Percentiles rank a stretch among this genome's conserved stretches.
These are phyloP conservation scores for Starmerella tilneyi DNA, from an alignment of 805 yeast species.

Conservation along the genomic window DNA sequence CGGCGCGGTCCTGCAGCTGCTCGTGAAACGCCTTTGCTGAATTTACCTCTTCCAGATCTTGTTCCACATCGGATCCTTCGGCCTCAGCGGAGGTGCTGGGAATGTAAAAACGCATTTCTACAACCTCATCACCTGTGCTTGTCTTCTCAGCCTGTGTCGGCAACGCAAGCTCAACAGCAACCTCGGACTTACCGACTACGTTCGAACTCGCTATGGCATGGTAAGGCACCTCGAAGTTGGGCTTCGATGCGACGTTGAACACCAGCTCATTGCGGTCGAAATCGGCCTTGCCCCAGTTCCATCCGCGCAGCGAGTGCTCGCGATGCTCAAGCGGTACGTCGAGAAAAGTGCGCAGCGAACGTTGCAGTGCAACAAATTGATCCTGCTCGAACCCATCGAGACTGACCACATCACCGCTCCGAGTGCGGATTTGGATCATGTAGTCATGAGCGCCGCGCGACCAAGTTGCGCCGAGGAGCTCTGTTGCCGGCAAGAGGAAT, in stretches of 20 bases:
- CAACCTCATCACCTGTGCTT: constrained; percentile 87
- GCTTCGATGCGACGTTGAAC: constrained; percentile 76
- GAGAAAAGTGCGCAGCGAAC: constrained; percentile 71
- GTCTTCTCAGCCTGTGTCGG: constrained; percentile 39
- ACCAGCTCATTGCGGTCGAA: constrained; percentile 85
- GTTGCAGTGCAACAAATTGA: constrained; percentile 71
- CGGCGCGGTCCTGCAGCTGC: constrained; percentile 82
- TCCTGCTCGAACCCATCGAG: constrained; percentile 84
- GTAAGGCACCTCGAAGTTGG: constrained; percentile 86
- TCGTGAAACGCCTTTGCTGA: constrained; percentile 85
- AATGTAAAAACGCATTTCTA: constrained; percentile 83
- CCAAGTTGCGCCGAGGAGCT: constrained; percentile 74
- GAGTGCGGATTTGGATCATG: constrained; percentile 81
- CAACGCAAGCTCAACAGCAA: constrained; percentile 72
- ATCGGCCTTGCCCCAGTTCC: constrained; percentile 98
- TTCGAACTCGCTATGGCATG: constrained; percentile 70
- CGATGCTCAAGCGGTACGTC: constrained; percentile 61
- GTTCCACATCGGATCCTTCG: constrained; percentile 32
- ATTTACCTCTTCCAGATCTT: constrained; percentile 39
- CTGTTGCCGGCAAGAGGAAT: constrained; percentile 80
- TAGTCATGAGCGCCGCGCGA: constrained; percentile 87
- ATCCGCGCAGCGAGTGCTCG: constrained; percentile 92
- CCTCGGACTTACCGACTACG: constrained; percentile 85
- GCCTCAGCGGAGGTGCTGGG: constrained; percentile 65
- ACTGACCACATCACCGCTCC: constrained; percentile 71